These are phyloP conservation scores for Tagetes patula DNA, from an alignment of 129 eudicot species.

Conservation along the genomic window DNA sequence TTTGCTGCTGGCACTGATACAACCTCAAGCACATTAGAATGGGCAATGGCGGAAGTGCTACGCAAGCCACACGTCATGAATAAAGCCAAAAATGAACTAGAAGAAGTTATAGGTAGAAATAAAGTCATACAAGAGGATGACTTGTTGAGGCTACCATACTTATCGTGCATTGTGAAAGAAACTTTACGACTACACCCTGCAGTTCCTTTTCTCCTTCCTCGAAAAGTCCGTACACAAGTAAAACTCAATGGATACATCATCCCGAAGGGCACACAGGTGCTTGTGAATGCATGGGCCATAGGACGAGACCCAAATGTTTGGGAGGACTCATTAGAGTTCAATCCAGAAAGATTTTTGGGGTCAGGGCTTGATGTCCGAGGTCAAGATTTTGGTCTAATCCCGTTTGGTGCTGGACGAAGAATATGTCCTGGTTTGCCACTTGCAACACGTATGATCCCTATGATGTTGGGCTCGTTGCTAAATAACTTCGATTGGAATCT, in stretches of 20 bases:
- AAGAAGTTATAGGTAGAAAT: neutral
- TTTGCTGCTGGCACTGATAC: constrained; percentile 8
- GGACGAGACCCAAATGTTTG: neutral
- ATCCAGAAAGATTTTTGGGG: neutral
- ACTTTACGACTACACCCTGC: neutral
- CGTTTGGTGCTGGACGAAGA: constrained; percentile 16
- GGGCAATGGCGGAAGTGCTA: constrained; percentile 2
- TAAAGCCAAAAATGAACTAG: neutral
- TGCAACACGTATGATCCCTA: neutral
- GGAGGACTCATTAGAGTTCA: constrained; percentile 2
- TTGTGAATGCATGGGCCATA: constrained; percentile 16
- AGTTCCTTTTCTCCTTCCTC: neutral
- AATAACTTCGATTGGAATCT: constrained; percentile 9
- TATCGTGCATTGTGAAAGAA: constrained; percentile 13
- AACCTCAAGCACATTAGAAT: neutral
- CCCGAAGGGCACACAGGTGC: neutral
- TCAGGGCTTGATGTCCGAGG: neutral
- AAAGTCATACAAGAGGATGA: neutral
- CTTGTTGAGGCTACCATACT: neutral
- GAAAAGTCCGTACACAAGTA: neutral
- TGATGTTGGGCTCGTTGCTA: neutral
- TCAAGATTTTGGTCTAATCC: neutral
- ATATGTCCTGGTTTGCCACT: constrained; percentile 10
- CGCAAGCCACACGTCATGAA: neutral
- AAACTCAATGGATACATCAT: neutral